Conservation (phyloP, 2,329 filamentous ascomycete species). For the Exophiala sp. region DNA sequence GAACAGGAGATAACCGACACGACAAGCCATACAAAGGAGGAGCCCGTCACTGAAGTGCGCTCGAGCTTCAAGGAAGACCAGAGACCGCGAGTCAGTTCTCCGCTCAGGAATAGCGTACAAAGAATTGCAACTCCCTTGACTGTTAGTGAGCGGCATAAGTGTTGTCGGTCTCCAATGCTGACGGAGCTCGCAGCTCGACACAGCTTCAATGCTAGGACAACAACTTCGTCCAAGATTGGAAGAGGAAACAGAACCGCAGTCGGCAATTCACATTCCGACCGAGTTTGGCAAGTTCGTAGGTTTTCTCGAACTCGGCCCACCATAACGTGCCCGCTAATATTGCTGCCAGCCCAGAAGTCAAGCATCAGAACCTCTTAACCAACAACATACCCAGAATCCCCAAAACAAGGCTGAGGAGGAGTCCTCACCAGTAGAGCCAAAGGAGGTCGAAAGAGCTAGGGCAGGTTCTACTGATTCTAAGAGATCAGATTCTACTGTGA, state of each 20-base stretch:
- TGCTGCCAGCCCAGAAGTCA: conserved; percentile 10
- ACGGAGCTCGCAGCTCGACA: conserved; percentile 40
- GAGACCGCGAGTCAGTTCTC: conserved; percentile 12
- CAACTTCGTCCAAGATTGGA: conserved; percentile 43
- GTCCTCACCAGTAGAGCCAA: background rate
- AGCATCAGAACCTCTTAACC: conserved; percentile 2
- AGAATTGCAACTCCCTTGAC: conserved; percentile 14
- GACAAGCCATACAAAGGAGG: background rate
- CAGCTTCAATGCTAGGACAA: conserved; percentile 33
- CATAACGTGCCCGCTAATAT: background rate
- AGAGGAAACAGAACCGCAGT: conserved; percentile 66
- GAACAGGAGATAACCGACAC: conserved; percentile 36
- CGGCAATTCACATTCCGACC: conserved; percentile 84
- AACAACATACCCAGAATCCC: background rate
- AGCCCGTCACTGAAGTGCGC: conserved; percentile 7
- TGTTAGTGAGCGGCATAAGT: conserved; percentile 8
- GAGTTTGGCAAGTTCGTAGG: conserved; percentile 65
- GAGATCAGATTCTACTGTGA: conserved; percentile 22
- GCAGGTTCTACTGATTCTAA: conserved; percentile 18
- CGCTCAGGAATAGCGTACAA: conserved; percentile 10
- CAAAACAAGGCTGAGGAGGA: conserved; percentile 4
- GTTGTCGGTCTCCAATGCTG: conserved; percentile 25
- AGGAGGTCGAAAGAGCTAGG: conserved; percentile 17
- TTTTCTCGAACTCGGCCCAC: background rate
- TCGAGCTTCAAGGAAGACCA: conserved; percentile 5